These are phyloP conservation scores for Colletotrichum eremochloae DNA, from an alignment of 2,329 filamentous ascomycete species.

Conservation along the genomic window DNA sequence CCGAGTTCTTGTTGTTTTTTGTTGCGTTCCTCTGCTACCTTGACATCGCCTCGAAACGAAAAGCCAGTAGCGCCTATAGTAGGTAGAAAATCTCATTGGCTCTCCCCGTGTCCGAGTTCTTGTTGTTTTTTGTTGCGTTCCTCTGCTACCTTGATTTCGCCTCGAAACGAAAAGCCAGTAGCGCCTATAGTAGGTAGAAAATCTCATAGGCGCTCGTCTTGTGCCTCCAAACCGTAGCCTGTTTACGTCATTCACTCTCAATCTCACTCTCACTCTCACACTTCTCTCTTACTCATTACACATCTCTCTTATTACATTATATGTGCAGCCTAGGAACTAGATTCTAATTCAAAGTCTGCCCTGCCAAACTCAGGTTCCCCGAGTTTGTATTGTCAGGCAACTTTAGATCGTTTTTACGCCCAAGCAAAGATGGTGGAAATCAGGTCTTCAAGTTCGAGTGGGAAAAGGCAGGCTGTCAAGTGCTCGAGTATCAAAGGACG, in stretches of 20 bases:
- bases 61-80: too few species aligned
- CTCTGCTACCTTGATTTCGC: background rate
- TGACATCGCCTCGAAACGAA: background rate
- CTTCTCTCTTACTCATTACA: background rate
- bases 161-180: too few species aligned
- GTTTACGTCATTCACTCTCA: background rate
- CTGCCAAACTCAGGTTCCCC: background rate
- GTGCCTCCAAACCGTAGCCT: background rate
- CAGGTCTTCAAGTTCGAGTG: too few species aligned
- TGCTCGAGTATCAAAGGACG: too few species aligned
- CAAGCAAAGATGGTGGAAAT: too few species aligned
- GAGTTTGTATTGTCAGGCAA: constrained; percentile 3
- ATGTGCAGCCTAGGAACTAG: background rate
- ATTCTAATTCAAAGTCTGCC: constrained; percentile 1
- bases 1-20: background rate
- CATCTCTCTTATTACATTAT: background rate
- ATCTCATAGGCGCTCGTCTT: background rate
- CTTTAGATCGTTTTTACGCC: too few species aligned
- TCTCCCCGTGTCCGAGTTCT: too few species aligned
- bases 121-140: too few species aligned
- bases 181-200: too few species aligned
- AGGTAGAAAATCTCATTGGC: background rate
- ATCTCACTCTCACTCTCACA: too few species aligned
- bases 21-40: background rate
- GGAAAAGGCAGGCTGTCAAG: too few species aligned